phyloP scores from a whole-genome alignment of 2,329 filamentous ascomycete species.

The Septoria linicola region DNA sequence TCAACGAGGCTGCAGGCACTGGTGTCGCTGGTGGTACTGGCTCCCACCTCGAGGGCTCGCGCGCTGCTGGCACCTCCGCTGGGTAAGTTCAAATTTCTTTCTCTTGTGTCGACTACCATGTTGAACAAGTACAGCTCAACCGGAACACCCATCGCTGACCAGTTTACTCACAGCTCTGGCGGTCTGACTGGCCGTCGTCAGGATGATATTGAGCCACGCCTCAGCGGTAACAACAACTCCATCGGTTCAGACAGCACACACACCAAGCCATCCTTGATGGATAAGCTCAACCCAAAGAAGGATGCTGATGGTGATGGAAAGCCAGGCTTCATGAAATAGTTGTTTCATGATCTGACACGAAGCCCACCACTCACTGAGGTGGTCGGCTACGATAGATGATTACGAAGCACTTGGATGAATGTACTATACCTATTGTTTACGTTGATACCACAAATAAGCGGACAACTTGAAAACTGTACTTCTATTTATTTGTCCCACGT shows the following conservation, averaged over 20 bases:
- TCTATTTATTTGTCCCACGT: background rate
- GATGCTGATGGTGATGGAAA: conserved; percentile 58
- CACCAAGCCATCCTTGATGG: conserved; percentile 49
- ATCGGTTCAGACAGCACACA: conserved; percentile 12
- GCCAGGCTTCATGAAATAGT: conserved; percentile 53
- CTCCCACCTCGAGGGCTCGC: too few species aligned
- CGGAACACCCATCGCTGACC: conserved; percentile 10
- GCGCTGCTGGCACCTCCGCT: background rate
- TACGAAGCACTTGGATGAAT: background rate
- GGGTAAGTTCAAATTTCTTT: conserved; percentile 1
- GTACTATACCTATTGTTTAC: background rate
- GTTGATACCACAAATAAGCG: too few species aligned
- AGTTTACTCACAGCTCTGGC: background rate
- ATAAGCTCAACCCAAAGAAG: conserved; percentile 56
- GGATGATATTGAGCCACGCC: conserved; percentile 1
- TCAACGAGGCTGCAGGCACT: background rate
- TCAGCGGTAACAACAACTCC: conserved; percentile 10
- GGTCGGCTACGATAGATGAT: background rate
- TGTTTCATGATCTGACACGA: background rate
- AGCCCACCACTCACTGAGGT: background rate
- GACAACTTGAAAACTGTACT: background rate
- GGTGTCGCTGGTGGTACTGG: too few species aligned
- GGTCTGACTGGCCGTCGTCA: conserved; percentile 6
- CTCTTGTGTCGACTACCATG: background rate
- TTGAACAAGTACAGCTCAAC: background rate